phyloP scores from a whole-genome alignment of 164 flowering plant genomes.

The Akebia trifoliata region DNA sequence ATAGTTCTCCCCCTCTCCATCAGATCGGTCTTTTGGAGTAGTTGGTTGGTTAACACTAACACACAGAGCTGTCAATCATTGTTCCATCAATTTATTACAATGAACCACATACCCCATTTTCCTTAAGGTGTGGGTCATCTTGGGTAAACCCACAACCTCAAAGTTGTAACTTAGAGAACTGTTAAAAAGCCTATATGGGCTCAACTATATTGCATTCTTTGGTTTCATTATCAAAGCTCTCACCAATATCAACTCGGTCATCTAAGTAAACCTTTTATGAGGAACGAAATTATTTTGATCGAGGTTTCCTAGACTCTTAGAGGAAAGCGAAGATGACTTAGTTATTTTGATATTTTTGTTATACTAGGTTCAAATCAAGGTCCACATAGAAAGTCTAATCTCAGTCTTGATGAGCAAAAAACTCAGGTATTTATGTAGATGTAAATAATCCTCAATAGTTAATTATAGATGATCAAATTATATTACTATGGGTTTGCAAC shows the following conservation, averaged over 20 bases:
- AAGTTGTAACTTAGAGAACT: neutral
- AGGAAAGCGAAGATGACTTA: neutral
- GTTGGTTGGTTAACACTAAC: too few relatives aligned
- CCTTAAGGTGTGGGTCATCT: neutral
- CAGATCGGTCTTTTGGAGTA: too few relatives aligned
- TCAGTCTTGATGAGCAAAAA: conserved; percentile 59
- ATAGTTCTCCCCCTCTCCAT: too few relatives aligned
- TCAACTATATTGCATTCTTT: too few relatives aligned
- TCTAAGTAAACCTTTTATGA: too few relatives aligned
- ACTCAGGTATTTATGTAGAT: conserved; percentile 59
- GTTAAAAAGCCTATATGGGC: neutral
- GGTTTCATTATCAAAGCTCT: too few relatives aligned
- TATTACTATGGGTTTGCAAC: conserved; percentile 3
- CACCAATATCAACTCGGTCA: too few relatives aligned
- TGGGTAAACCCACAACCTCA: neutral
- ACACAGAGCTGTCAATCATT: too few relatives aligned
- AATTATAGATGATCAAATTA: too few relatives aligned
- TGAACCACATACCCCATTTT: neutral
- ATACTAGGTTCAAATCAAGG: conserved; percentile 62
- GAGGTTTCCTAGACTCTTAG: too few relatives aligned
- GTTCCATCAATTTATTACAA: neutral
- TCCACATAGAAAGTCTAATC: conserved; percentile 64
- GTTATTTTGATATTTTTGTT: conserved; percentile 1
- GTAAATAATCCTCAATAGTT: neutral
- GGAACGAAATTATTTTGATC: too few relatives aligned